Evolutionary conservation across 768 basidiomycete species (phyloP), one percentile per base, ranked within the genome.

Genomic region (Cyclocybe aegerita): DNA sequence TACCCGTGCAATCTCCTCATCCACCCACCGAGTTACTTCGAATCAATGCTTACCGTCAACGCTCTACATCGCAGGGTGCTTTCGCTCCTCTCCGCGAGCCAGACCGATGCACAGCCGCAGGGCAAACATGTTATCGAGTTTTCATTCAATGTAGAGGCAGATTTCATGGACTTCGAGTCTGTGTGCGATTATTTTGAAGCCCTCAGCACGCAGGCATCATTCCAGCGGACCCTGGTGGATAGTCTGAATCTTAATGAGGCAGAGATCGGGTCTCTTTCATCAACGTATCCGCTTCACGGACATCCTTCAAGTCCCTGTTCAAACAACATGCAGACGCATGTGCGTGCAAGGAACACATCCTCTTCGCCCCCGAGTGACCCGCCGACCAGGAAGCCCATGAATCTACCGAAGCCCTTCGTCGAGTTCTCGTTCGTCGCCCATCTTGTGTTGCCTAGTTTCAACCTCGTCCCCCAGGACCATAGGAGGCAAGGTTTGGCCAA

Each of bases 121-220:
- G 5, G 5, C 23, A 5, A 23, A 4, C 46, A 37, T 1, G 12
- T 7, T 10, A 36, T 55, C 12, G 11, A 32, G 4, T 55, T 50
- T 33, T 29, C 53, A 9, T 53, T 61, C 6, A 57, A 61, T 17
- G 55, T 48, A 1, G 57, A 61, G 16, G 55, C 53, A 47, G 60
- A 61, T 15, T 58, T 55, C 38, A 61, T 51, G 11, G 57, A 58
- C 23, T 56, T 61, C 16, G 53, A 37, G 5, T 40, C 55, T 7
- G 57, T 57, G 12, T 43, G 41, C 7, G 42, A 35, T 6, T 59
- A 54, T 30, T 49, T 58, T 30, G 32, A 58, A 9, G 12, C 52
- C 9, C 41, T 58, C 16, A 50, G 48, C 38, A 48, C 48, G 12
- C 17, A 41, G 3, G 9, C 11, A 16, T 44, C 50, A 33, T 54